Base-by-base conservation (phyloP, 495 filamentous ascomycete genomes). In the Hypoxylon subgilvum region DNA sequence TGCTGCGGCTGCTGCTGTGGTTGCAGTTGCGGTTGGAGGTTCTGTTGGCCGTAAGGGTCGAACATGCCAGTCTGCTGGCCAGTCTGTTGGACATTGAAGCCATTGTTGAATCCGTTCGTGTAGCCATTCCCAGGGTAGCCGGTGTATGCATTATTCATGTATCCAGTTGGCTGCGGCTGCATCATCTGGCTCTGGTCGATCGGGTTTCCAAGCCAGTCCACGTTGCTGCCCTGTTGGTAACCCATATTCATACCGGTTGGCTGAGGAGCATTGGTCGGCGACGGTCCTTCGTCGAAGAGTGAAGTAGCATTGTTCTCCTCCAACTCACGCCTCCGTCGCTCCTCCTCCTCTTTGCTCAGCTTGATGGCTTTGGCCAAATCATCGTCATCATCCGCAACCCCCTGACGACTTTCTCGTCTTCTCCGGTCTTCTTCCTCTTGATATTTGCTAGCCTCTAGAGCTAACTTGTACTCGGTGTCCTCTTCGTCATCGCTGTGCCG, bases 131-230 rank as follows among this genome's bases (percentile, higher is more conserved):
- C 71, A 7, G 67, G 67, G 72, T 84, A 86, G 13, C 88, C 89
- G 21, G 89, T 87, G 68, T 96, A 96, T 38, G 90, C 85, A 69
- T 88, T 91, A 74, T 88, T 88, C 60, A 96, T 75, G 69, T 86
- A 97, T 14, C 92, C 95, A 6, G 95, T 90, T 63, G 86, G 84
- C 44, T 92, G 88, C 42, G 86, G 82, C 66, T 90, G 86, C 62
- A 84, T 79, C 64, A 84, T 82, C 62, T 84, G 81, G 57, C 69
- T 79, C 70, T 84, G 84, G 13, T 88, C 84, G 54, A 97, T 86
- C 12, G 90, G 91, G 74, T 99, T 99, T 19, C 93, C 95, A 54
- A 91, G 92, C 85, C 92, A 97, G 72, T 99, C 95, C 21, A 99
- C 95, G 6, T 90, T 89, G 50, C 84, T 84, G 65, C 96, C 92